Percentiles rank a stretch among this genome's conserved stretches.
Evolutionary conservation across 2,329 filamentous ascomycete species (phyloP).

Genomic region (Mycosphaerella sp.): DNA sequence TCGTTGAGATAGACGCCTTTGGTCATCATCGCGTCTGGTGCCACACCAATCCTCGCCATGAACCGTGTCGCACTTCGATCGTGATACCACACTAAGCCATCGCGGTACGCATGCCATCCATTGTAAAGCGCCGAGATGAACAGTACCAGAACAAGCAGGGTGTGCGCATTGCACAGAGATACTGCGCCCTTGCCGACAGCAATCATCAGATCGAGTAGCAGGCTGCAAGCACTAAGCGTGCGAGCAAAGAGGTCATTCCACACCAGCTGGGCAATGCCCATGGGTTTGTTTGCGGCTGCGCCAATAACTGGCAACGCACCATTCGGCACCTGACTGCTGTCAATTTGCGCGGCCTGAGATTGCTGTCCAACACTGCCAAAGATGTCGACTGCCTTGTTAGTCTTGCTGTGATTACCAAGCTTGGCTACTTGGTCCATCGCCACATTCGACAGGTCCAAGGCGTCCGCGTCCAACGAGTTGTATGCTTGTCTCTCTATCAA

Average conservation of each 20-base stretch:
- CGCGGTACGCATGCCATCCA: conserved; percentile 64
- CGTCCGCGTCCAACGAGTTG: conserved; percentile 65
- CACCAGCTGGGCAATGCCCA: conserved; percentile 27
- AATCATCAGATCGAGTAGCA: conserved; percentile 41
- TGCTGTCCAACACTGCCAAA: conserved; percentile 69
- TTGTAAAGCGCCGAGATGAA: conserved; percentile 66
- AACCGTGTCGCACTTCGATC: conserved; percentile 74
- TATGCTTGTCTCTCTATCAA: conserved; percentile 61
- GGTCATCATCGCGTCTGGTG: conserved; percentile 73
- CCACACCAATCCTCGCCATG: conserved; percentile 74
- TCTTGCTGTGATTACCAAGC: conserved; percentile 65
- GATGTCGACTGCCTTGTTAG: conserved; percentile 70
- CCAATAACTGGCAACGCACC: conserved; percentile 11
- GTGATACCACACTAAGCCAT: conserved; percentile 73
- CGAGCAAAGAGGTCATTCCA: conserved; percentile 27
- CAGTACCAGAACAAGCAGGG: conserved; percentile 64
- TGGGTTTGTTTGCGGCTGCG: conserved; percentile 13
- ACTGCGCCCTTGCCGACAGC: conserved; percentile 28
- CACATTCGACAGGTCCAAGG: conserved; percentile 66
- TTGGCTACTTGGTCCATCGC: conserved; percentile 71
- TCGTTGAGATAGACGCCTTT: conserved; percentile 78
- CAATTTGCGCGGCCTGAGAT: conserved; percentile 47
- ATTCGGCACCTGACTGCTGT: conserved; percentile 17
- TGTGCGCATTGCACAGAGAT: conserved; percentile 51
- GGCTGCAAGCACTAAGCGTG: conserved; percentile 23